A percentile compares a stretch with the other conserved stretches of the same genome.
Evolutionary conservation across 2,329 filamentous ascomycete genomes (phyloP).

Genomic region (Periglandula ipomoeae): DNA sequence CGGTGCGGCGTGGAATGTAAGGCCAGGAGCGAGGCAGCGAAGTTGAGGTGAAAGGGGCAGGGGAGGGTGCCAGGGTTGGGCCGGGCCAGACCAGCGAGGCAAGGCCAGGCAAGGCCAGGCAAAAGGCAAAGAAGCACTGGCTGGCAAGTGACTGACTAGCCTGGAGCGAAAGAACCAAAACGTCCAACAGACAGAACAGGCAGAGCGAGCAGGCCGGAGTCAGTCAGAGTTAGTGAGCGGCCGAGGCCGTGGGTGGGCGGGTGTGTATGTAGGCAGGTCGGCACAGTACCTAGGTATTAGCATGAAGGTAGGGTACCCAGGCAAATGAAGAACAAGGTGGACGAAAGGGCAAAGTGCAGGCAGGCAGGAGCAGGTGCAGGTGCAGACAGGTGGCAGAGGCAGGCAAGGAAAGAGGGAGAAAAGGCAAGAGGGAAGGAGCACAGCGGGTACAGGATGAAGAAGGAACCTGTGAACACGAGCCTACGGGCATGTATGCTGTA

Average conservation of each 20-base stretch:
- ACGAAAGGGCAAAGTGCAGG: too few relatives aligned
- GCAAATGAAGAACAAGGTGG: too few relatives aligned
- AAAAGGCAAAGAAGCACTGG: conserved; percentile 16
- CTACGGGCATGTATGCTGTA: too few relatives aligned
- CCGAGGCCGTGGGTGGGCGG: neutral
- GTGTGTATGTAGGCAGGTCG: too few relatives aligned
- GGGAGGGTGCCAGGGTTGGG: conserved; percentile 3
- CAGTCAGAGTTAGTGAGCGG: neutral
- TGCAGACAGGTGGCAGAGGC: neutral
- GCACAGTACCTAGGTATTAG: too few relatives aligned
- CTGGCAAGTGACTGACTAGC: too few relatives aligned
- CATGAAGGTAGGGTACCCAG: too few relatives aligned
- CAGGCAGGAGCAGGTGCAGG: too few relatives aligned
- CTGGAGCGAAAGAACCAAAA: conserved; percentile 14
- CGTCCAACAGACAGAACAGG: neutral
- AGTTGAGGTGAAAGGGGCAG: conserved; percentile 1
- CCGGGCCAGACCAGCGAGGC: conserved; percentile 6
- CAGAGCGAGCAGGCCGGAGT: neutral
- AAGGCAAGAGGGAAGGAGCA: neutral
- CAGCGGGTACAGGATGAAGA: conserved; percentile 3
- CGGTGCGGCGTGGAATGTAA: conserved; percentile 6
- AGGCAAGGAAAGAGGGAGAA: neutral
- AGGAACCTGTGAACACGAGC: too few relatives aligned
- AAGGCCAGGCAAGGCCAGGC: conserved; percentile 12
- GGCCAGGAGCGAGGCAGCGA: conserved; percentile 6